Base-by-base conservation (phyloP, 345 rosid genomes). In the Anacardium occidentale region DNA sequence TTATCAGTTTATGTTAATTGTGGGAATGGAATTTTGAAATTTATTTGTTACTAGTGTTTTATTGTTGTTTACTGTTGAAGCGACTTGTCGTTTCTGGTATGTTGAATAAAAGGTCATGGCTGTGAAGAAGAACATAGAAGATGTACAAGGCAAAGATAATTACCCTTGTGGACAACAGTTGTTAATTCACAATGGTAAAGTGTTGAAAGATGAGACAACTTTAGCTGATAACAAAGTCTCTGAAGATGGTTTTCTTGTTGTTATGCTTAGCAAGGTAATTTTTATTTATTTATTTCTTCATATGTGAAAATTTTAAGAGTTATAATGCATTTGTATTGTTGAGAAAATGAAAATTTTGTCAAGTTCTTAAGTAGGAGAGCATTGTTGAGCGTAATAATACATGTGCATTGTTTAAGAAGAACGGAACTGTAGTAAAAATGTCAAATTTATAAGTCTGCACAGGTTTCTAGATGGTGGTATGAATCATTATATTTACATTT, bases 41-140 rank as follows among this genome's bases (percentile, higher is more conserved):
- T 18, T 18, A 3, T 14, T 1, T 51, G 20, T 25, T 9, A 8
- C 7, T 52, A 62, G 75, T 32, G 42, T 52, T 73, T 37, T 55
- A n/a, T 50, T 15, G 7, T 53, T n/a, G 58, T 29, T 53, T 24
- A 66, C 61, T 52, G 14, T 25, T 40, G 29, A 14, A 14, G 25
- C 26, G 26, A 64, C 54, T 29, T 44, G 29, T 25, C 32, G 56
- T 45, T 22, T 21, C 2, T 22, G 42, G 24, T 75, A 20, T 1
- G 40, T 62, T 21, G 13, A 44, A 34, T 56, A 47, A 1, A 70
- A 89, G 99, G 77, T 96, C 67, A 93, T 96, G 96, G 93, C 93
- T 55, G 99, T 96, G 80, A 96, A 96, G 89, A 96, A 93, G 83
- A 88, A 87, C 76, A 96, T 96, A 71, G 99, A 96, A 78, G 99